Evolutionary conservation across 2,329 filamentous ascomycete genomes (phyloP).

Genomic region (Epichloe uncinata): DNA sequence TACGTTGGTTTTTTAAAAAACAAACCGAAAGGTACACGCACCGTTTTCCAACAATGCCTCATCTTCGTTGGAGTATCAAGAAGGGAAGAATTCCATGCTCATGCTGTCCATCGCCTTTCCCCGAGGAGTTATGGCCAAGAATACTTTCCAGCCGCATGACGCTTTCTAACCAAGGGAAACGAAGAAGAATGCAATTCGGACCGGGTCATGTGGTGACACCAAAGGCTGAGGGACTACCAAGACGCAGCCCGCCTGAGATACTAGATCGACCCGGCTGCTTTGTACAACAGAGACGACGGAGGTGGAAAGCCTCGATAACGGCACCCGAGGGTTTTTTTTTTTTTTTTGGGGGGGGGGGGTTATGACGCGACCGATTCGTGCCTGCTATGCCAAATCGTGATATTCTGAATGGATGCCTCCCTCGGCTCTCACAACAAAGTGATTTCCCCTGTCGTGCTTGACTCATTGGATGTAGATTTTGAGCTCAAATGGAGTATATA

Average conservation of each 20-base stretch:
- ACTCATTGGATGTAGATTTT: too few relatives aligned
- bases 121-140: background rate
- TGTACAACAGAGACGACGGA: background rate
- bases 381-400: background rate
- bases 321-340: background rate
- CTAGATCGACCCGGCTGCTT: background rate
- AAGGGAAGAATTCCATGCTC: too few relatives aligned
- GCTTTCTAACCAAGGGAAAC: background rate
- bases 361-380: background rate
- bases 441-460: too few relatives aligned
- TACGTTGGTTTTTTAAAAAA: too few relatives aligned
- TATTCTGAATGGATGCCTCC: background rate
- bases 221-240: background rate
- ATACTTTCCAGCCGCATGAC: background rate
- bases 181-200: background rate
- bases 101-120: background rate
- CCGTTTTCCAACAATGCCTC: too few relatives aligned
- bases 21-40: too few relatives aligned
- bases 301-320: background rate
- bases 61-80: too few relatives aligned
- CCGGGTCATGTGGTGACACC: background rate
- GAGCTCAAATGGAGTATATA: too few relatives aligned
- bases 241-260: background rate
- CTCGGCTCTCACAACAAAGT: too few relatives aligned
- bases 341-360: too few relatives aligned